These are phyloP conservation scores for Halophytophthora batemanensis DNA, from an alignment of 352 stramenopile species.

Conservation along the genomic window DNA sequence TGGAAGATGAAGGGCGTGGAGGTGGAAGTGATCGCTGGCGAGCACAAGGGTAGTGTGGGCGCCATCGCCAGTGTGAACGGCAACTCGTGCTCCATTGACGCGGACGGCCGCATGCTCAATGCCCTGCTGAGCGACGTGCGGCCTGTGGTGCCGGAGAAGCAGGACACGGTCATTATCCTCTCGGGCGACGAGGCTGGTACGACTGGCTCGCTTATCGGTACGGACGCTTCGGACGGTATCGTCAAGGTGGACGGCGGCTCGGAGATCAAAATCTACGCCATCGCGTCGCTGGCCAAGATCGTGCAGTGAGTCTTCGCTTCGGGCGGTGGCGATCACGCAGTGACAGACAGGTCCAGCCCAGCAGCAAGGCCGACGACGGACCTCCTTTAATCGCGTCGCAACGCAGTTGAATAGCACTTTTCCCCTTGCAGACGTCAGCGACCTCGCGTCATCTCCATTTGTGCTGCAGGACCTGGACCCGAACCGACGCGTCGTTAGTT, in stretches of 20 bases:
- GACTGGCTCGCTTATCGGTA: slow-evolving; percentile 83
- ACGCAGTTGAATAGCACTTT: not conserved
- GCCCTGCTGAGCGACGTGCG: slow-evolving; percentile 68
- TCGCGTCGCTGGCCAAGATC: slow-evolving; percentile 80
- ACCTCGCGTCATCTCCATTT: not conserved
- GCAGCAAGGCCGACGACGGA: slow-evolving; percentile 1
- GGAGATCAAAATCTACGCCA: slow-evolving; percentile 89
- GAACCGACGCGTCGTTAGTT: too few species aligned
- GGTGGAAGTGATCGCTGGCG: slow-evolving; percentile 67
- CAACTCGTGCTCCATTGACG: slow-evolving; percentile 75
- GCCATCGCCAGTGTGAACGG: slow-evolving; percentile 73
- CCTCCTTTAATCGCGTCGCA: slow-evolving; percentile 6
- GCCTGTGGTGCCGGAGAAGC: slow-evolving; percentile 80
- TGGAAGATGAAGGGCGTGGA: slow-evolving; percentile 90
- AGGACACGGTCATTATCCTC: slow-evolving; percentile 86
- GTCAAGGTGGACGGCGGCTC: slow-evolving; percentile 87
- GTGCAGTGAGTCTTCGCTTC: slow-evolving; percentile 57
- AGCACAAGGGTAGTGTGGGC: slow-evolving; percentile 65
- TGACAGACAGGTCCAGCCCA: slow-evolving; percentile 6
- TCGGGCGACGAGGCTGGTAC: slow-evolving; percentile 83
- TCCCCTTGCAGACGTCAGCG: not conserved
- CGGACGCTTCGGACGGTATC: slow-evolving; percentile 83
- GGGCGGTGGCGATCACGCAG: slow-evolving; percentile 9
- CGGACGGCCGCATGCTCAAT: slow-evolving; percentile 67
- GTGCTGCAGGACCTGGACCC: too few species aligned